phyloP scores from a whole-genome alignment of 1,284 basidiomycete species.

The Flammula alnicola region DNA sequence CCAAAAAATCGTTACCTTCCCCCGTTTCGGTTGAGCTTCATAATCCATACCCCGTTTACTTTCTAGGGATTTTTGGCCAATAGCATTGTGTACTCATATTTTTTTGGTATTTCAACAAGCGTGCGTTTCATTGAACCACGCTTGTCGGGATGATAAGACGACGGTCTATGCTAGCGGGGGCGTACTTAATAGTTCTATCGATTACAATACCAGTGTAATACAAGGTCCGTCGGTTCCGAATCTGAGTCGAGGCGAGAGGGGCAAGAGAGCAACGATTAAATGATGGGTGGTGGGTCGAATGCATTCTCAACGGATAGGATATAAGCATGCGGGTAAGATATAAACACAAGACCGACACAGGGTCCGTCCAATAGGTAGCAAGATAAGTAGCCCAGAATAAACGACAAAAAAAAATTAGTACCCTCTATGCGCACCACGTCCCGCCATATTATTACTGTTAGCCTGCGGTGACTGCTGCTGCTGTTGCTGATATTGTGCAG shows the following conservation, averaged over 20 bases:
- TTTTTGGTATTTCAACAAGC: too few species aligned
- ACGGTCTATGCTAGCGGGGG: neutral
- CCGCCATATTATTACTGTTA: conserved; percentile 41
- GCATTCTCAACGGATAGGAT: neutral
- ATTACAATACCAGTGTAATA: conserved; percentile 31
- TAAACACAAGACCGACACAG: conserved; percentile 1
- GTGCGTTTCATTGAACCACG: too few species aligned
- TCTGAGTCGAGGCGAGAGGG: neutral
- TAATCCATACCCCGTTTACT: neutral
- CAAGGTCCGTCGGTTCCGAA: conserved; percentile 17
- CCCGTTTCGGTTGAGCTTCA: conserved; percentile 10
- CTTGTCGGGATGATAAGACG: neutral
- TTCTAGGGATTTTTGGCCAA: too few species aligned
- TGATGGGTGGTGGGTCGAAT: neutral
- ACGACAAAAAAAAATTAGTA: conserved; percentile 26
- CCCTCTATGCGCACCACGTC: conserved; percentile 46
- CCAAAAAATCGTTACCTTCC: conserved; percentile 13
- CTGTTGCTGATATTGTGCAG: conserved; percentile 24
- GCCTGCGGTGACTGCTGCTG: conserved; percentile 31
- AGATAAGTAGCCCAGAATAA: conserved; percentile 4
- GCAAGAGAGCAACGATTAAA: neutral
- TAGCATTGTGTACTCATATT: too few species aligned
- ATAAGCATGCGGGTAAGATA: conserved; percentile 5
- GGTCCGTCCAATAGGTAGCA: neutral
- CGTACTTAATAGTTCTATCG: conserved; percentile 18